Conservation (phyloP, 192 early-diverging fungal species). For the Backusella mclennaniae region DNA sequence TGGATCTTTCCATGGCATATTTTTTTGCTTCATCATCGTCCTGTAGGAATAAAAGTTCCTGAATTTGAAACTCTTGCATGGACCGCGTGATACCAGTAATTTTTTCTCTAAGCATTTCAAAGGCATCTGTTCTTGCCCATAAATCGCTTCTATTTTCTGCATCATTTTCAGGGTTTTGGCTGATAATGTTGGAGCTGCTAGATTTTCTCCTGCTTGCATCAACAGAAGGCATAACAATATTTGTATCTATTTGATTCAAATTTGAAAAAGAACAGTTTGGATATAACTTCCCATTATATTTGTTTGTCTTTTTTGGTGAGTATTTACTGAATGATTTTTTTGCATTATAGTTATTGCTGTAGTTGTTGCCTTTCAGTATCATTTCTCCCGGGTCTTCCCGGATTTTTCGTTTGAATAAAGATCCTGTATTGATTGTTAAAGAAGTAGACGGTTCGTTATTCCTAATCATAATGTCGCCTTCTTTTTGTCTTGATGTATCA, state of each 20-base stretch:
- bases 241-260: neutral
- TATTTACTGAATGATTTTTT: neutral
- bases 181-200: neutral
- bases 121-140: slow-evolving; percentile 13
- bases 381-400: neutral
- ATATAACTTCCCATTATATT: neutral
- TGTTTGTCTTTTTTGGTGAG: neutral
- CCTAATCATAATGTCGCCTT: neutral
- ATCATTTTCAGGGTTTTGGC: neutral
- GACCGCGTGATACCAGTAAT: slow-evolving; percentile 19
- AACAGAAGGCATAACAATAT: neutral
- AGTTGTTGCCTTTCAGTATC: neutral
- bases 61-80: slow-evolving; percentile 23
- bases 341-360: neutral
- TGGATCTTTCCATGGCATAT: neutral
- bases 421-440: neutral
- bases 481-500: neutral
- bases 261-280: neutral
- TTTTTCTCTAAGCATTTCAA: slow-evolving; percentile 17
- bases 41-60: slow-evolving; percentile 5
- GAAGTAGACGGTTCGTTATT: neutral
- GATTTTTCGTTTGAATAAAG: neutral
- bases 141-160: neutral
- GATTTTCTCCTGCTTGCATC: neutral
- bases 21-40: neutral